These are phyloP conservation scores for Beauveria medogensis DNA, from an alignment of 2,329 filamentous ascomycete genomes.

Conservation along the genomic window DNA sequence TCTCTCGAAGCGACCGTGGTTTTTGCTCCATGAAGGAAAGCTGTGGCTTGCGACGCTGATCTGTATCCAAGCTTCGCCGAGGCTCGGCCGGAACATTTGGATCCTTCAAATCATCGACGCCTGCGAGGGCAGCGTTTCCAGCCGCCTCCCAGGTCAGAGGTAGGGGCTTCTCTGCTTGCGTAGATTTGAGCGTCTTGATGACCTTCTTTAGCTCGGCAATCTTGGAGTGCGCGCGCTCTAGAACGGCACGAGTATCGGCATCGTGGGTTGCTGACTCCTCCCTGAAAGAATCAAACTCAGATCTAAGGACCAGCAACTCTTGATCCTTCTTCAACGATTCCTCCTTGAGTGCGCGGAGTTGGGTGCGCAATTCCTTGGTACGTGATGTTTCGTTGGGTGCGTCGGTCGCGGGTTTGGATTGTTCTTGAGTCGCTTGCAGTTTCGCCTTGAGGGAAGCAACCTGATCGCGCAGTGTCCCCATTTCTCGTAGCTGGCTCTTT, in stretches of 20 bases:
- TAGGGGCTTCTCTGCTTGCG: conserved; percentile 14
- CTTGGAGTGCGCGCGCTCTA: conserved; percentile 49
- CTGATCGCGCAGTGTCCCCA: conserved; percentile 44
- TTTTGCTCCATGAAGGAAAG: background rate
- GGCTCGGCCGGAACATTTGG: background rate
- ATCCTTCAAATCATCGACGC: background rate
- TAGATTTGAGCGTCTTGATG: conserved; percentile 35
- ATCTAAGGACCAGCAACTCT: conserved; percentile 39
- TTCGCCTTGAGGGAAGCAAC: conserved; percentile 43
- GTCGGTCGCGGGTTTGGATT: conserved; percentile 33
- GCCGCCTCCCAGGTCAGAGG: conserved; percentile 25
- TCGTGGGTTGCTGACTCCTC: conserved; percentile 45
- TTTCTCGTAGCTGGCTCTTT: conserved; percentile 44
- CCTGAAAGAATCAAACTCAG: conserved; percentile 46
- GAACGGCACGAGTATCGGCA: conserved; percentile 46
- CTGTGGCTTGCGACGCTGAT: background rate
- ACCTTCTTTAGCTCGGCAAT: conserved; percentile 49
- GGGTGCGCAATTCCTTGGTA: conserved; percentile 31
- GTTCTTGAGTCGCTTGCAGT: conserved; percentile 25
- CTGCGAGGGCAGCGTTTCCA: conserved; percentile 12
- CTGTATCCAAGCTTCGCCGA: conserved; percentile 22
- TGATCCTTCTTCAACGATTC: conserved; percentile 40
- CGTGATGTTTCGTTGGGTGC: conserved; percentile 18
- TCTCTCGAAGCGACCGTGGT: conserved; percentile 24
- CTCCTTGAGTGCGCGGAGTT: conserved; percentile 36